Evolutionary conservation across 1,284 basidiomycete species (phyloP).

Genomic region (Cerrena zonata): DNA sequence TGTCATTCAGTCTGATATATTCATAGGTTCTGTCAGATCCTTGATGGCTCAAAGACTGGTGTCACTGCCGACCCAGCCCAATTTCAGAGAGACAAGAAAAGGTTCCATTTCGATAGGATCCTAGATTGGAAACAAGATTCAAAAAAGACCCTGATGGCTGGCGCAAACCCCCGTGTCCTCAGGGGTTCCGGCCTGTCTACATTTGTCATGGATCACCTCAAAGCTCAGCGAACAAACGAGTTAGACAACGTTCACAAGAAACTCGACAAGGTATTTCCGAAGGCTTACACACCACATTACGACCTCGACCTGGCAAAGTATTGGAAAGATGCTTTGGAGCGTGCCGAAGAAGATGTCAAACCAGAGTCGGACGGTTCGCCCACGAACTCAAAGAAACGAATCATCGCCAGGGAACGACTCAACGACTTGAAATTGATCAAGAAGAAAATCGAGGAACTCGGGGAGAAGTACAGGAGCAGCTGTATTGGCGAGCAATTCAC

Average conservation of each 20-base stretch:
- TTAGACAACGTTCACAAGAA: constrained; percentile 9
- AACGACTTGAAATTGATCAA: constrained; percentile 25
- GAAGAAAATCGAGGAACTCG: constrained; percentile 24
- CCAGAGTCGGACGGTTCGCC: constrained; percentile 6
- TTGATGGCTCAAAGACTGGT: constrained; percentile 61
- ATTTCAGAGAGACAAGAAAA: constrained; percentile 19
- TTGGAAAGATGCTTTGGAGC: constrained; percentile 31
- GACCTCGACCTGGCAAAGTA: constrained; percentile 35
- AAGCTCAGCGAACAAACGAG: not conserved
- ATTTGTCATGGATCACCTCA: not conserved
- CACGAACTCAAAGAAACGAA: not conserved
- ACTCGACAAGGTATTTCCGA: constrained; percentile 14
- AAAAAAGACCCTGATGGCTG: not conserved
- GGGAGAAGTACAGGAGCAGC: constrained; percentile 13
- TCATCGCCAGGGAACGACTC: constrained; percentile 4
- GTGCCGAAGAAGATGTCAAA: constrained; percentile 12
- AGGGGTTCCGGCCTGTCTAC: not conserved
- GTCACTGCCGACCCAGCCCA: constrained; percentile 35
- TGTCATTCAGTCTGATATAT: not conserved
- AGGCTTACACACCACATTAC: no score
- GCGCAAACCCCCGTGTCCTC: not conserved
- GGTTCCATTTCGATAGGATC: constrained; percentile 9
- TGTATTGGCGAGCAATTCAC: constrained; percentile 30
- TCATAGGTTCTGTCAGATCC: constrained; percentile 50
- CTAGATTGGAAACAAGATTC: not conserved